Evolutionary conservation across 2,329 filamentous ascomycete genomes (phyloP), one percentile per base, ranked within the genome.

Genomic region (Chaetomium sp.): DNA sequence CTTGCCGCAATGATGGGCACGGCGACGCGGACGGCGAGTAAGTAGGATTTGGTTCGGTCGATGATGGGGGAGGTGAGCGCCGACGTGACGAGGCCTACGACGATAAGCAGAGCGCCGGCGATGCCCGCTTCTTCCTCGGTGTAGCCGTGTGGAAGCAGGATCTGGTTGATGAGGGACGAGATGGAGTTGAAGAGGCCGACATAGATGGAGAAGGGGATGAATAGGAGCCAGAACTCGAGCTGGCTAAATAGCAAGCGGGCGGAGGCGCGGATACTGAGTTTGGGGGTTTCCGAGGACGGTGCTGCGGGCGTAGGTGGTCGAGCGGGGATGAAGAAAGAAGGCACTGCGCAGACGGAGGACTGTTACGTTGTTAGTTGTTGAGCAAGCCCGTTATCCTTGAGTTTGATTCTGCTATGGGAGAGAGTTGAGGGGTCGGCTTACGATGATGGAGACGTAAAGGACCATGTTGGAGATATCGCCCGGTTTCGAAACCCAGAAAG

Each of bases 131-230:
- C 80, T 61, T 87, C 86, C 69, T 95, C 87, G 57, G 76, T 80
- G 79, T 90, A 95, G 65, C 84, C 88, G 72, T 96, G 92, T 0
- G 94, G 94, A 41, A 82, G 76, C 61, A 97, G 81, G 68, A 97
- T 89, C 68, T 96, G 92, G 74, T 92, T 95, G 8, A 97, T 79
- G 1, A 97, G 81, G 1, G 88, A 88, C 49, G 91, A 95, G 62
- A 91, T 77, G 62, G 87, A 87, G 78, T 97, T 97, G 84, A 99
- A 99, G 74, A 94, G 86, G 65, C 88, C 91, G 59, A 96, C 89
- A 70, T 91, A 96, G 65, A 91, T 72, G 61, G 81, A 74, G 72
- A 92, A 97, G n/a, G 91, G 86, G 57, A 91, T 65, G 59, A 91
- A 75, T 61, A 96, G 72, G 60, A 96, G 79, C 79, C 85, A 95